Evolutionary conservation across 2,329 filamentous ascomycete genomes (phyloP).

Genomic region (Cordyceps cicadae): DNA sequence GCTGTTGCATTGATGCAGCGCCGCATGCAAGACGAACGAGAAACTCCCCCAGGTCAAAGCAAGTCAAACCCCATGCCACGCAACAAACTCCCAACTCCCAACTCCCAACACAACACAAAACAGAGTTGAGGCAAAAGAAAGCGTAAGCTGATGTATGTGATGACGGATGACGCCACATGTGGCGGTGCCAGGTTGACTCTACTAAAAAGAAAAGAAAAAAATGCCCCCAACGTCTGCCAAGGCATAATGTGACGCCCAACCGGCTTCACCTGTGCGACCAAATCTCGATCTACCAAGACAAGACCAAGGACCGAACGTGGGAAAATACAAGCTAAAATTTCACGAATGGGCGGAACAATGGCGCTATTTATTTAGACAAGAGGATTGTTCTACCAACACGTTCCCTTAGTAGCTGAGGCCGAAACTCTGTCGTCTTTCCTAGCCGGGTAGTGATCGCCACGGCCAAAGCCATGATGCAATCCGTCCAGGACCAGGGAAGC

Average conservation of each 20-base stretch:
- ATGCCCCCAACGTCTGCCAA: not conserved
- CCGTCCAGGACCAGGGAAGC: not conserved
- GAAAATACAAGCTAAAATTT: too few relatives aligned
- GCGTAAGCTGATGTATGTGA: too few relatives aligned
- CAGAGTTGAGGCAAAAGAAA: too few relatives aligned
- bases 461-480: constrained; percentile 2
- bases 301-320: not conserved
- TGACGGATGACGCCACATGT: constrained; percentile 6
- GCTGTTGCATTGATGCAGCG: not conserved
- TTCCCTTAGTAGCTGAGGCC: not conserved
- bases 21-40: not conserved
- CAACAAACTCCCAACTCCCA: too few relatives aligned
- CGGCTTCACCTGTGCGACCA: not conserved
- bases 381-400: too few relatives aligned
- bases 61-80: not conserved
- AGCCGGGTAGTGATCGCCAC: not conserved
- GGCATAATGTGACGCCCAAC: not conserved
- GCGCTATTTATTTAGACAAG: too few relatives aligned
- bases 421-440: not conserved
- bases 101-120: too few relatives aligned
- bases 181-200: not conserved
- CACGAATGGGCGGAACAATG: too few relatives aligned
- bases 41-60: not conserved
- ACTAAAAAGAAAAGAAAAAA: not conserved
- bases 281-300: constrained; percentile 1